A percentile compares a stretch with the other conserved stretches of the same genome.
Evolutionary conservation across 2,329 filamentous ascomycete species (phyloP).

Genomic region (Ophiostoma triangulosporum): DNA sequence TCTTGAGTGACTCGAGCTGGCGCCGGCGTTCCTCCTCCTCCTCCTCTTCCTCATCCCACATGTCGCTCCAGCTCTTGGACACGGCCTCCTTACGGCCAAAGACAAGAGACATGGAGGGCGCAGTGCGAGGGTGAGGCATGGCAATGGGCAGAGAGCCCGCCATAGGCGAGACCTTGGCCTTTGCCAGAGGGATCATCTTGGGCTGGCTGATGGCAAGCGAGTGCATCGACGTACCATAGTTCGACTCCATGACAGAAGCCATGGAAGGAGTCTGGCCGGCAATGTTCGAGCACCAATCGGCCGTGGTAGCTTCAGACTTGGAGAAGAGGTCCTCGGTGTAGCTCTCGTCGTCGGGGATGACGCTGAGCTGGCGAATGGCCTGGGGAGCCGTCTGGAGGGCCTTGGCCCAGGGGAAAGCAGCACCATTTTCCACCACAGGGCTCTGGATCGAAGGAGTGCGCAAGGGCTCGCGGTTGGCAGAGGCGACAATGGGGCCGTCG

Average conservation of each 20-base stretch:
- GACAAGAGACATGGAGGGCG: slow-evolving; percentile 59
- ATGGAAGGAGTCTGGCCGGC: slow-evolving; percentile 67
- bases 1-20: slow-evolving; percentile 45
- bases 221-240: slow-evolving; percentile 67
- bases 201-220: slow-evolving; percentile 46
- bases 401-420: slow-evolving; percentile 91
- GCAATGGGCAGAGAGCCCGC: slow-evolving; percentile 65
- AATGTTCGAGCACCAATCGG: slow-evolving; percentile 66
- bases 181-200: slow-evolving; percentile 22
- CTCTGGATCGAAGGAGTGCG: slow-evolving; percentile 91
- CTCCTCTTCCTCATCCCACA: slow-evolving; percentile 88
- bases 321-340: slow-evolving; percentile 80
- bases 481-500: slow-evolving; percentile 62
- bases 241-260: slow-evolving; percentile 74
- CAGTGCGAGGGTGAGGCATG: slow-evolving; percentile 60
- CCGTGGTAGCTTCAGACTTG: slow-evolving; percentile 52
- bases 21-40: slow-evolving; percentile 49
- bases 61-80: slow-evolving; percentile 98
- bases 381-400: slow-evolving; percentile 65
- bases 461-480: slow-evolving; percentile 85
- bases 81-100: slow-evolving; percentile 69
- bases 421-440: slow-evolving; percentile 56
- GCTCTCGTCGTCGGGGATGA: slow-evolving; percentile 64
- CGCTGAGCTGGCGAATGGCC: slow-evolving; percentile 68
- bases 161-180: slow-evolving; percentile 40